These are phyloP conservation scores for Geotrichum europaeum DNA, from an alignment of 1,139 yeast genomes.

Conservation along the genomic window DNA sequence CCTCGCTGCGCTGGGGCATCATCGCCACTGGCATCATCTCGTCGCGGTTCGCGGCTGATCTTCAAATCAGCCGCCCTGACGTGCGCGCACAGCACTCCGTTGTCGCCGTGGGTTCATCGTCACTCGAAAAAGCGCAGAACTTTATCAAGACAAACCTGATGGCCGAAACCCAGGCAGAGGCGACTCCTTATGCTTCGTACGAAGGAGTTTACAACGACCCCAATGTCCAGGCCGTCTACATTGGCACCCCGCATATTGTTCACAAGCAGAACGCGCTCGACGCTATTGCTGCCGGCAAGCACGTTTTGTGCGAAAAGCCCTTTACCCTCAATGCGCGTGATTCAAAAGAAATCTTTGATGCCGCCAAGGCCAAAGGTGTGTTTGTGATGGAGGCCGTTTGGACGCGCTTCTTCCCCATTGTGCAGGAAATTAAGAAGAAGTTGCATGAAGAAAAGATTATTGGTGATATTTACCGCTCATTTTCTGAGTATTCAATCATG, in stretches of 20 bases:
- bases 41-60: constrained; percentile 28
- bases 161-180: constrained; percentile 17
- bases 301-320: constrained; percentile 59
- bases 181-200: constrained; percentile 33
- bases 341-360: constrained; percentile 40
- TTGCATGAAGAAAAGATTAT: constrained; percentile 43
- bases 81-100: constrained; percentile 30
- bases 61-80: constrained; percentile 30
- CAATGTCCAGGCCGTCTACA: constrained; percentile 48
- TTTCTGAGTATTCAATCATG: constrained; percentile 35
- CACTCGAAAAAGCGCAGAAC: constrained; percentile 26
- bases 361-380: constrained; percentile 43
- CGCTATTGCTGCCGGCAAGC: constrained; percentile 50
- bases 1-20: constrained; percentile 19
- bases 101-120: constrained; percentile 33
- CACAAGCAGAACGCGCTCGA: constrained; percentile 47
- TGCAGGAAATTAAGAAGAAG: constrained; percentile 37
- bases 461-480: constrained; percentile 44
- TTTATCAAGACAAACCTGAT: constrained; percentile 22
- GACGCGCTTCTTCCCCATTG: constrained; percentile 57
- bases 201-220: constrained; percentile 40
- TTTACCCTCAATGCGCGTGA: constrained; percentile 49
- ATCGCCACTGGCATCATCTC: constrained; percentile 32
- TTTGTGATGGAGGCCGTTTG: constrained; percentile 63
- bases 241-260: constrained; percentile 54